Evolutionary conservation across 176 grass and related monocot species (phyloP).

Genomic region (Puya raimondii): DNA sequence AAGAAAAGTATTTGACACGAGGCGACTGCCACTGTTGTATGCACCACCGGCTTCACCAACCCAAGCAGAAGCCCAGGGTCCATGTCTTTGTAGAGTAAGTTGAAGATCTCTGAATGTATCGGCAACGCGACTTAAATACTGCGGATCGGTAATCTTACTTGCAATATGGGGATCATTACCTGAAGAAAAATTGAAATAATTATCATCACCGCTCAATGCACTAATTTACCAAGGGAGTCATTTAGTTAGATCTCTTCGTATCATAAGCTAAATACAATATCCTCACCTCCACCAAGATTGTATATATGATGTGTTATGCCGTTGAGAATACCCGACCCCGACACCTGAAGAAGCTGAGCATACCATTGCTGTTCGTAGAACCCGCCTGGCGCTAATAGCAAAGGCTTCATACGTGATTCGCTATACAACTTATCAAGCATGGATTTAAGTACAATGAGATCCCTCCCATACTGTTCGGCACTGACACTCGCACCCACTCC

Average conservation of each 20-base stretch:
- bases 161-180: constrained; percentile 67
- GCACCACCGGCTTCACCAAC: constrained; percentile 94
- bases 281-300: constrained; percentile 89
- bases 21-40: constrained; percentile 80
- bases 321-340: constrained; percentile 48
- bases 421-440: constrained; percentile 47
- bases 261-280: not conserved
- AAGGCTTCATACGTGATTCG: constrained; percentile 35
- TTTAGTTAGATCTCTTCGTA: not conserved
- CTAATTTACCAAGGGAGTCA: not conserved
- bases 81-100: constrained; percentile 61
- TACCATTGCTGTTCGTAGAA: constrained; percentile 83
- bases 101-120: constrained; percentile 83
- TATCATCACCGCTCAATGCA: not conserved
- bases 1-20: constrained; percentile 74
- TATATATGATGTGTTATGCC: constrained; percentile 95
- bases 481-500: constrained; percentile 73
- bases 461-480: constrained; percentile 70
- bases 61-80: constrained; percentile 78
- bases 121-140: constrained; percentile 40
- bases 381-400: constrained; percentile 81
- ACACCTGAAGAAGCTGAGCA: constrained; percentile 56
- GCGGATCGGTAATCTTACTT: constrained; percentile 65
- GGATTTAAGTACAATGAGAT: constrained; percentile 58
- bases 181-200: constrained; percentile 21